phyloP scores from a whole-genome alignment of 495 filamentous ascomycete genomes.

The Neurospora sublineolata region DNA sequence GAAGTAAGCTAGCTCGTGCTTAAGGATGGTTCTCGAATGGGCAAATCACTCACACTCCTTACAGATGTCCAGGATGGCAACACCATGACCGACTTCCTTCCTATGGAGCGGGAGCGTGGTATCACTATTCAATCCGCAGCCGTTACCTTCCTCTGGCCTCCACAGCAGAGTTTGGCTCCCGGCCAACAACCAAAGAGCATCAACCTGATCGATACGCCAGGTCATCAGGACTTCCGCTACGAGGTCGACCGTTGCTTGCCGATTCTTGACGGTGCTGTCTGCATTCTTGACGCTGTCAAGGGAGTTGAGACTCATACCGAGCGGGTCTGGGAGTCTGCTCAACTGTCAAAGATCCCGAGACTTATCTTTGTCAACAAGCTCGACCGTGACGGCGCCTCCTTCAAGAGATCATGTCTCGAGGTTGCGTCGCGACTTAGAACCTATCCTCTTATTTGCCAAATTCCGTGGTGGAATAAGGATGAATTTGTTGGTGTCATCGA shows the following conservation, averaged over 20 bases:
- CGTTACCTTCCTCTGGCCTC: constrained; percentile 82
- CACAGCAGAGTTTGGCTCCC: constrained; percentile 17
- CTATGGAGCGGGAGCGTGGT: constrained; percentile 82
- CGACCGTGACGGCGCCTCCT: constrained; percentile 86
- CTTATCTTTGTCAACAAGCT: constrained; percentile 93
- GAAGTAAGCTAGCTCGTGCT: constrained; percentile 43
- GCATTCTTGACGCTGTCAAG: constrained; percentile 91
- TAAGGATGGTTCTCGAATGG: not conserved
- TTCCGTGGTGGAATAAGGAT: constrained; percentile 84
- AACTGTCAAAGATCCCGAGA: constrained; percentile 70
- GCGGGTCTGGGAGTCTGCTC: constrained; percentile 89
- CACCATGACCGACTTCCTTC: constrained; percentile 95
- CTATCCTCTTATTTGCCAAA: constrained; percentile 85
- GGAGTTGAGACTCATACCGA: constrained; percentile 98
- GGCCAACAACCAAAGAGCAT: constrained; percentile 43
- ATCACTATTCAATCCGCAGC: constrained; percentile 98
- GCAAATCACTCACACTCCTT: constrained; percentile 7
- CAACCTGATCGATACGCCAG: constrained; percentile 95
- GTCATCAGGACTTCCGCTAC: constrained; percentile 97
- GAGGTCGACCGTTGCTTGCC: constrained; percentile 90
- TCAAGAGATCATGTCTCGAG: constrained; percentile 75
- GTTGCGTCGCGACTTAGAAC: constrained; percentile 66
- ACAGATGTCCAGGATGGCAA: constrained; percentile 92
- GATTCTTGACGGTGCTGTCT: constrained; percentile 89
- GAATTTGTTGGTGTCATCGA: constrained; percentile 74